Conservation (phyloP, 352 stramenopile genomes). For the Aphanomyces astaci region DNA sequence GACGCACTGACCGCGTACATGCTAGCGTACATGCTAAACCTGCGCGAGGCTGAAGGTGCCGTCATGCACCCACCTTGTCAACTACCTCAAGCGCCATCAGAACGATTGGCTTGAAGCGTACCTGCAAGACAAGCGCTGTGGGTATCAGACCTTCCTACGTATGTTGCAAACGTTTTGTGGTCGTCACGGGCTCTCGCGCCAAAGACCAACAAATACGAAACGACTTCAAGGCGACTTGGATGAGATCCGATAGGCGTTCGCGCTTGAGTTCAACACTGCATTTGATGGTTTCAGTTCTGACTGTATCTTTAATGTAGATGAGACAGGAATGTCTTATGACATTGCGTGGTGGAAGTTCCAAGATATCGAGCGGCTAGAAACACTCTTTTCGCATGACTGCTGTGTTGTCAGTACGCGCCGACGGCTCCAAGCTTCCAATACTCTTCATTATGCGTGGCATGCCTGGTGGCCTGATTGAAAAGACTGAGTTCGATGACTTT, state of each 20-base stretch:
- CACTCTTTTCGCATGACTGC: constrained; percentile 24
- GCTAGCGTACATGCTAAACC: background rate
- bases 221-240: background rate
- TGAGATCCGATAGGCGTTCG: background rate
- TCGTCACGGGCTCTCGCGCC: background rate
- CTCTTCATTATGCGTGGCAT: constrained; percentile 24
- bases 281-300: background rate
- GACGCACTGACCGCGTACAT: background rate
- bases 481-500: constrained; percentile 11
- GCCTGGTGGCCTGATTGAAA: constrained; percentile 23
- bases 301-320: constrained; percentile 19
- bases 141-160: background rate
- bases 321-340: constrained; percentile 25
- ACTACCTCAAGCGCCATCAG: background rate
- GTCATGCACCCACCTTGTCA: background rate
- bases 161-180: background rate
- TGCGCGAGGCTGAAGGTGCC: background rate
- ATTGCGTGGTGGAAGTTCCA: constrained; percentile 17
- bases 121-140: background rate
- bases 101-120: background rate
- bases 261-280: background rate
- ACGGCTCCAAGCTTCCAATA: constrained; percentile 26
- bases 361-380: constrained; percentile 13
- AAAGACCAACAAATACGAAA: background rate
- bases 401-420: constrained; percentile 20